Evolutionary conservation across 169 alveolate species (phyloP).

Genomic region (Plasmodium blacklocki): DNA sequence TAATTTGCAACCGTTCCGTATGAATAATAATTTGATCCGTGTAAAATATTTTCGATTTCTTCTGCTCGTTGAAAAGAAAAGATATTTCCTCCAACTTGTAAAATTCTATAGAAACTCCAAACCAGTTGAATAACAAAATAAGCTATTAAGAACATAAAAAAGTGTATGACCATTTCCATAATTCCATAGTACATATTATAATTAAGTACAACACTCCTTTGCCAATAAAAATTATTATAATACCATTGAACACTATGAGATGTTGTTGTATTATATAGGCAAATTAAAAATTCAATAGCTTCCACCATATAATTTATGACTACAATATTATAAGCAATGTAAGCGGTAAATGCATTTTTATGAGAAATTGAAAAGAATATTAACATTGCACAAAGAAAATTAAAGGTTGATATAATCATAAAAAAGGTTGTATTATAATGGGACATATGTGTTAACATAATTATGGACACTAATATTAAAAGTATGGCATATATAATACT

Average conservation of each 20-base stretch:
- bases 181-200: constrained; percentile 63
- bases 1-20: constrained; percentile 46
- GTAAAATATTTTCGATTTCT: constrained; percentile 45
- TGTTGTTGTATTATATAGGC: constrained; percentile 56
- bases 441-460: constrained; percentile 68
- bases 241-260: constrained; percentile 75
- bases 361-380: constrained; percentile 54
- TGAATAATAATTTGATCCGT: constrained; percentile 49
- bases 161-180: constrained; percentile 49
- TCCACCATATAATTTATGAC: constrained; percentile 68
- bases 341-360: constrained; percentile 76
- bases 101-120: constrained; percentile 73
- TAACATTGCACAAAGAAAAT: constrained; percentile 36
- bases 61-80: constrained; percentile 72
- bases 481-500: constrained; percentile 47
- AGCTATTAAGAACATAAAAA: constrained; percentile 40
- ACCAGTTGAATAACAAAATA: constrained; percentile 57
- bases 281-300: constrained; percentile 51
- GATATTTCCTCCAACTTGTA: constrained; percentile 73
- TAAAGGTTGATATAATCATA: constrained; percentile 46
- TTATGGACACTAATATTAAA: constrained; percentile 40
- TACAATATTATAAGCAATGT: constrained; percentile 70
- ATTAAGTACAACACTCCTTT: constrained; percentile 37
- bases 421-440: constrained; percentile 67
- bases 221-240: constrained; percentile 71